These are phyloP conservation scores for Exophiala lecanii-corni DNA, from an alignment of 2,329 filamentous ascomycete species.

Conservation along the genomic window DNA sequence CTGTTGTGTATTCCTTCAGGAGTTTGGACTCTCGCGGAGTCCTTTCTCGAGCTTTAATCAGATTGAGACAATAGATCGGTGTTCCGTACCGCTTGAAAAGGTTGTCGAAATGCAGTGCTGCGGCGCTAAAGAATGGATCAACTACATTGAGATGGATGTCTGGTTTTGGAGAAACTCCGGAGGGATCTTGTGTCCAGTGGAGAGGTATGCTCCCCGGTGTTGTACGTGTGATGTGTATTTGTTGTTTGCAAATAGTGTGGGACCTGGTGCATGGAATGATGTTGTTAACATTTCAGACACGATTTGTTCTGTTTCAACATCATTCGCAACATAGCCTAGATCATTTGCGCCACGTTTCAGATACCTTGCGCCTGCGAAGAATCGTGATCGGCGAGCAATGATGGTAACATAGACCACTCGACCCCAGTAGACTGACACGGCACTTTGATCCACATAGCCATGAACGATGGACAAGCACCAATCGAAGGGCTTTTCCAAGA, in stretches of 20 bases:
- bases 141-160: slow-evolving; percentile 93
- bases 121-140: slow-evolving; percentile 91
- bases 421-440: slow-evolving; percentile 73
- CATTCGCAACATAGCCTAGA: slow-evolving; percentile 91
- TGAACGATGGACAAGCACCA: slow-evolving; percentile 97
- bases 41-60: slow-evolving; percentile 84
- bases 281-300: slow-evolving; percentile 92
- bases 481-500: slow-evolving; percentile 77
- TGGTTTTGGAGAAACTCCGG: slow-evolving; percentile 90
- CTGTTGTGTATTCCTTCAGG: slow-evolving; percentile 77
- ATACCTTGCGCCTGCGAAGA: slow-evolving; percentile 91
- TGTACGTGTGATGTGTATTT: slow-evolving; percentile 96
- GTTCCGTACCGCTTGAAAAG: slow-evolving; percentile 89
- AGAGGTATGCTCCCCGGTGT: slow-evolving; percentile 91
- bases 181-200: slow-evolving; percentile 96
- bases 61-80: slow-evolving; percentile 84
- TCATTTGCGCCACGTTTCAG: slow-evolving; percentile 94
- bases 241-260: slow-evolving; percentile 77
- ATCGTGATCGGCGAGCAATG: slow-evolving; percentile 84
- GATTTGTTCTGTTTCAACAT: slow-evolving; percentile 98
- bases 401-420: slow-evolving; percentile 86
- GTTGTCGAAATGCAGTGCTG: slow-evolving; percentile 91
- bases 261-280: slow-evolving; percentile 88
- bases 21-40: slow-evolving; percentile 89
- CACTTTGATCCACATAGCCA: slow-evolving; percentile 90